Evolutionary conservation across 768 basidiomycete species (phyloP).

Genomic region (Agrocybe chaxingu): DNA sequence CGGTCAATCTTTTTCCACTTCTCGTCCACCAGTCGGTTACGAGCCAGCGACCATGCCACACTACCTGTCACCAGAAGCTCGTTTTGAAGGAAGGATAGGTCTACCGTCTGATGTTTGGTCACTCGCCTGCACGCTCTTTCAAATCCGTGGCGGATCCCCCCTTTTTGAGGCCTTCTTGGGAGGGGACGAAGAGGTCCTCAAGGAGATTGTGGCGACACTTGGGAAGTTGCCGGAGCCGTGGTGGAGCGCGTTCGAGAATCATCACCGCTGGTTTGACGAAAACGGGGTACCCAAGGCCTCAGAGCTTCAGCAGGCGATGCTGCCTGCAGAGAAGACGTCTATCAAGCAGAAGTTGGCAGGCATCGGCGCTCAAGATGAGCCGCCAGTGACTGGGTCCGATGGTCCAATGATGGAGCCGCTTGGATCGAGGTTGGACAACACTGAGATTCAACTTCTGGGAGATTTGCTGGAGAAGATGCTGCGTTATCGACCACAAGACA

Average conservation of each 20-base stretch:
- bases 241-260: slow-evolving; percentile 32
- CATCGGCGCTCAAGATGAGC: slow-evolving; percentile 27
- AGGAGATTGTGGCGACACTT: slow-evolving; percentile 30
- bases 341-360: slow-evolving; percentile 22
- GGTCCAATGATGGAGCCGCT: slow-evolving; percentile 31
- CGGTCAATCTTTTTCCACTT: slow-evolving; percentile 30
- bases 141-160: slow-evolving; percentile 37
- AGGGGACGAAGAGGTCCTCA: slow-evolving; percentile 25
- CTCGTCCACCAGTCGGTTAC: slow-evolving; percentile 23
- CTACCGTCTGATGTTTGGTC: slow-evolving; percentile 36
- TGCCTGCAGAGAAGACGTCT: slow-evolving; percentile 23
- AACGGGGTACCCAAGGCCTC: slow-evolving; percentile 27
- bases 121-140: slow-evolving; percentile 38
- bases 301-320: slow-evolving; percentile 21
- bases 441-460: slow-evolving; percentile 31
- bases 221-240: slow-evolving; percentile 40
- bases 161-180: slow-evolving; percentile 37
- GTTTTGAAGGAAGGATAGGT: slow-evolving; percentile 26
- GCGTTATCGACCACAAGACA: slow-evolving; percentile 38
- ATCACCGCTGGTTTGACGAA: slow-evolving; percentile 33
- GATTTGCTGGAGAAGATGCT: slow-evolving; percentile 40
- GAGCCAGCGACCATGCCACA: slow-evolving; percentile 26
- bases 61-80: slow-evolving; percentile 33
- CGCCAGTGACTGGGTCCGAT: slow-evolving; percentile 16
- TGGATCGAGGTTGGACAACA: slow-evolving; percentile 21